A percentile compares a stretch with the other conserved stretches of the same genome.
phyloP scores from a whole-genome alignment of 1,284 basidiomycete genomes.

The Fomitiporia mediterranea region DNA sequence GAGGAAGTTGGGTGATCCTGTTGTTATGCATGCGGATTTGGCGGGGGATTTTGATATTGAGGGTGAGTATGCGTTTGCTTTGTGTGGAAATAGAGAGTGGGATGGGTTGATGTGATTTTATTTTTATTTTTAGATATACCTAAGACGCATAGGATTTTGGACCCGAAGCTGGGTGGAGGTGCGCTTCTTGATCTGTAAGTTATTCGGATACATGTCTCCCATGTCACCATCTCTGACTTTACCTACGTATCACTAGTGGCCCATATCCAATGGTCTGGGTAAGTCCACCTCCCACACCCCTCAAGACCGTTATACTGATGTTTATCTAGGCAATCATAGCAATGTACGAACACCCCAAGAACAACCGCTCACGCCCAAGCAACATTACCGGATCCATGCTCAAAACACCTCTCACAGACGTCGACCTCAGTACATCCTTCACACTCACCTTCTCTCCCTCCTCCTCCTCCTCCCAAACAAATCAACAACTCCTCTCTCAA shows the following conservation, averaged over 20 bases:
- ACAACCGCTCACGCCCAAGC: conserved; percentile 51
- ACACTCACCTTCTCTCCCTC: conserved; percentile 60
- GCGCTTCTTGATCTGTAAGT: conserved; percentile 78
- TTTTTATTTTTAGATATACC: conserved; percentile 48
- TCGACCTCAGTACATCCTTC: conserved; percentile 78
- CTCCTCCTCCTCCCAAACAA: background rate
- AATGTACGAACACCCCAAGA: conserved; percentile 76
- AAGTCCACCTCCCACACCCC: conserved; percentile 23
- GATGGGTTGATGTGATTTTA: no score
- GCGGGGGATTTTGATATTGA: conserved; percentile 68
- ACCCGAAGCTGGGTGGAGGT: conserved; percentile 81
- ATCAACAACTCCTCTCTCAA: conserved; percentile 48
- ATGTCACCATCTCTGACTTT: background rate
- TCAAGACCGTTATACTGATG: background rate
- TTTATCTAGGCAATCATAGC: conserved; percentile 60
- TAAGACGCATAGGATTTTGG: conserved; percentile 69
- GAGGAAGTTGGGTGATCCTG: conserved; percentile 57
- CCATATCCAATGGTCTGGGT: conserved; percentile 84
- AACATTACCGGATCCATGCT: conserved; percentile 59
- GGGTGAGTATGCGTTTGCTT: conserved; percentile 42
- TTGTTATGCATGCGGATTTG: conserved; percentile 66
- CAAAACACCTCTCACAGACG: conserved; percentile 71
- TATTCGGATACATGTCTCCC: background rate
- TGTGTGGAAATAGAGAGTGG: background rate
- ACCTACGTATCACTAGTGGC: conserved; percentile 43